Evolutionary conservation across 2,329 filamentous ascomycete species (phyloP).

Genomic region (Huntiella abstrusa): DNA sequence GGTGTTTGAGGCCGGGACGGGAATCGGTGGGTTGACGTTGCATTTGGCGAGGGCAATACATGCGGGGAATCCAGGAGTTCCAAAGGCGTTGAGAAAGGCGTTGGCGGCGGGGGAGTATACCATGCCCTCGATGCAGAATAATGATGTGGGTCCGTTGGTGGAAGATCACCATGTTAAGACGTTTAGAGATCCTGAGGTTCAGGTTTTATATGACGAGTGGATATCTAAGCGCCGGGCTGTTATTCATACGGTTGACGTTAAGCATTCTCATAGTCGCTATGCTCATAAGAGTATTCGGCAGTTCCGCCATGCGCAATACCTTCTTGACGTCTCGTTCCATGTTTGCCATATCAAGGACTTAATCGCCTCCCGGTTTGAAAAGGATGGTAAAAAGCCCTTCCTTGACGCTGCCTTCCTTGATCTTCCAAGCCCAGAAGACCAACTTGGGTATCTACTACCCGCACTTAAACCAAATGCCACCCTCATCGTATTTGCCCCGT

Average conservation of each 20-base stretch:
- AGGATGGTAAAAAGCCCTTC: constrained; percentile 32
- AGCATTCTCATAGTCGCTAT: constrained; percentile 39
- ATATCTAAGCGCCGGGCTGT: constrained; percentile 40
- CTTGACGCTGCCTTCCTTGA: constrained; percentile 56
- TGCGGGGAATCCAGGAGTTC: constrained; percentile 41
- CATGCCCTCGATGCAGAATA: constrained; percentile 2
- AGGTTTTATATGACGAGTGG: constrained; percentile 25
- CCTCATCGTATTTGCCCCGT: constrained; percentile 55
- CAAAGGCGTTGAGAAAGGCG: constrained; percentile 23
- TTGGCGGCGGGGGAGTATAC: constrained; percentile 6
- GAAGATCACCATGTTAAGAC: constrained; percentile 14
- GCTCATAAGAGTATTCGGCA: constrained; percentile 45
- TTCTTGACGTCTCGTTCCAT: constrained; percentile 54
- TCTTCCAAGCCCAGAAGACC: constrained; percentile 41
- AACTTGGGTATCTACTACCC: constrained; percentile 27
- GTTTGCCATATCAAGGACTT: constrained; percentile 46
- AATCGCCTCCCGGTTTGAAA: constrained; percentile 23
- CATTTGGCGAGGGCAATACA: constrained; percentile 60
- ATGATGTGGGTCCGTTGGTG: constrained; percentile 9
- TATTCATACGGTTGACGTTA: constrained; percentile 57
- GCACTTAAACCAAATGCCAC: constrained; percentile 45
- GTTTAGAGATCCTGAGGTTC: constrained; percentile 11
- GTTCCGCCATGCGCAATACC: constrained; percentile 54
- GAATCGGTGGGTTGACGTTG: constrained; percentile 63
- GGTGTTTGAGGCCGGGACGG: constrained; percentile 69